Evolutionary conservation across 1,284 basidiomycete species (phyloP).

Genomic region (Pascua guehoae): DNA sequence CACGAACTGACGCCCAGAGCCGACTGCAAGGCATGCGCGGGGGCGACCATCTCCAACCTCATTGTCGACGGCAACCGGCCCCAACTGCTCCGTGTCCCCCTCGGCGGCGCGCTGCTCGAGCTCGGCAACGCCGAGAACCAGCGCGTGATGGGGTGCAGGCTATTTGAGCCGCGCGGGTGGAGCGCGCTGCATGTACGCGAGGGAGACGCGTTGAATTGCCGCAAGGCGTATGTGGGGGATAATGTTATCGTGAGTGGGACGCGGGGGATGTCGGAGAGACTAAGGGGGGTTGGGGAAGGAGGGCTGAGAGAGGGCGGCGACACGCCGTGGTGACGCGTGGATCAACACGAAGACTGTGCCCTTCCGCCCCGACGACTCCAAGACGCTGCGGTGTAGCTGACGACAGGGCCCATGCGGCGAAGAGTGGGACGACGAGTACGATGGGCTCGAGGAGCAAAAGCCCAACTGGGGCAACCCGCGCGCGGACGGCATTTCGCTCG

Average conservation of each 20-base stretch:
- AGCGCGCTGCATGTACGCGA: constrained; percentile 49
- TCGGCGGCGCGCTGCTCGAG: constrained; percentile 46
- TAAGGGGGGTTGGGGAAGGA: not conserved
- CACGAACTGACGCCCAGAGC: constrained; percentile 30
- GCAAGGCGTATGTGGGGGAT: constrained; percentile 31
- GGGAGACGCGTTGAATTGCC: constrained; percentile 46
- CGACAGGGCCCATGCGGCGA: constrained; percentile 49
- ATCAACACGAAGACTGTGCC: not conserved
- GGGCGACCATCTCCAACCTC: constrained; percentile 37
- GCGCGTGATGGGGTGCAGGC: constrained; percentile 40
- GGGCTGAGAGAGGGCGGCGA: not conserved
- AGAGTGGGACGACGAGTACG: constrained; percentile 51
- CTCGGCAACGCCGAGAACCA: constrained; percentile 48
- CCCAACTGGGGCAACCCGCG: constrained; percentile 45
- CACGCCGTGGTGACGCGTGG: no score
- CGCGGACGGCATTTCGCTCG: constrained; percentile 50
- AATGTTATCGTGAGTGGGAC: constrained; percentile 44
- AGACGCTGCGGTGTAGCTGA: not conserved
- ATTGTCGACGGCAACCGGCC: constrained; percentile 49
- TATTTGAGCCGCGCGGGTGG: constrained; percentile 51
- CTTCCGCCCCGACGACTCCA: no score
- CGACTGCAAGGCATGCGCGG: constrained; percentile 44
- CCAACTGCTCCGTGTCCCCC: constrained; percentile 40
- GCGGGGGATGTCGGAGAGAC: not conserved
- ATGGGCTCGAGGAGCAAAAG: constrained; percentile 37